A percentile compares a stretch with the other conserved stretches of the same genome.
These are phyloP conservation scores for Acanthamoeba castellanii DNA, from an alignment of 208 protist species.

Conservation along the genomic window DNA sequence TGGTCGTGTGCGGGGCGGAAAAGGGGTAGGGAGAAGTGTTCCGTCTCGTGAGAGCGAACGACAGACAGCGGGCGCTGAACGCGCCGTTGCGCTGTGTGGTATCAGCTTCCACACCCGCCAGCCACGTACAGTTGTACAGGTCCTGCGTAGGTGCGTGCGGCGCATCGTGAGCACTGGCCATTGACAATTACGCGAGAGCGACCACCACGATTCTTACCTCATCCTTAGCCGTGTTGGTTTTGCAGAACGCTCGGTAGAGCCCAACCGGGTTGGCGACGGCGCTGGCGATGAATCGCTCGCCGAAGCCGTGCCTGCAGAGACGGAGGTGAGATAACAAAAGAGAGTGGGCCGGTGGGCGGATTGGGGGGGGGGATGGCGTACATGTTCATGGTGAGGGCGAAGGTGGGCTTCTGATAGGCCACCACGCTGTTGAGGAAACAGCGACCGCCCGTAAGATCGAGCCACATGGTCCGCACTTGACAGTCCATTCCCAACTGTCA, in stretches of 20 bases:
- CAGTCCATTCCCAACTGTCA: slow-evolving; percentile 5
- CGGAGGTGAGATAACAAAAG: background rate
- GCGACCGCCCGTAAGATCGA: background rate
- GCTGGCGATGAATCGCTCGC: slow-evolving; percentile 5
- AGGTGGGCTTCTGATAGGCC: slow-evolving; percentile 6
- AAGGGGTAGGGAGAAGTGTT: background rate
- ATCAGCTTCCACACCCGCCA: slow-evolving; percentile 7
- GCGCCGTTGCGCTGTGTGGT: background rate
- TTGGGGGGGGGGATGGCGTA: background rate
- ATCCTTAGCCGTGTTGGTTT: background rate
- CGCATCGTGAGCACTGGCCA: background rate
- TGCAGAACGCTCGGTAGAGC: background rate
- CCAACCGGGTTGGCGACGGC: background rate
- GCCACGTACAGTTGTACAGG: background rate
- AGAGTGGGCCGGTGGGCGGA: background rate
- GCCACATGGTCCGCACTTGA: background rate
- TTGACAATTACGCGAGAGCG: no score
- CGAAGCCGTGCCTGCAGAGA: background rate
- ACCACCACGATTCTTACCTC: background rate
- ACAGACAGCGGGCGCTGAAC: background rate
- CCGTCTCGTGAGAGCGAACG: background rate
- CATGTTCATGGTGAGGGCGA: background rate
- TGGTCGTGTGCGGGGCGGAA: background rate
- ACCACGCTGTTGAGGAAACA: background rate
- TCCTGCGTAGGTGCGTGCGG: background rate